Evolutionary conservation across 2,329 filamentous ascomycete species (phyloP).

Genomic region (Monosporascus sp.): DNA sequence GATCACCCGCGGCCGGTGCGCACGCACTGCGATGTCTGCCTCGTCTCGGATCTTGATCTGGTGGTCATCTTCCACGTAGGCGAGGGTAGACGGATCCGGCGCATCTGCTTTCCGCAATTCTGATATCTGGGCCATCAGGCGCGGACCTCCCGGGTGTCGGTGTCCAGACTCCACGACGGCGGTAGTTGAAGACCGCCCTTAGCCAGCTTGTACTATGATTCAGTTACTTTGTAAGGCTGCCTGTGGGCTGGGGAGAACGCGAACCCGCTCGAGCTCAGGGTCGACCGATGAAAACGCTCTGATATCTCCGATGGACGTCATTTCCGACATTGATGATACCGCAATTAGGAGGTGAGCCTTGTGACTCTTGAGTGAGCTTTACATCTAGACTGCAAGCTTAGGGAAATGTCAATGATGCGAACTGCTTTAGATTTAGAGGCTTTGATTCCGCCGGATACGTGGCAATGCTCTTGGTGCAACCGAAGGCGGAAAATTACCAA

Average conservation of each 20-base stretch:
- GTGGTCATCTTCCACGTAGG: background rate
- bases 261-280: conserved; percentile 1
- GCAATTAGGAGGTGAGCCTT: too few species aligned
- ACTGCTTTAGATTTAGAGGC: too few species aligned
- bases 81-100: background rate
- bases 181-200: background rate
- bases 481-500: too few species aligned
- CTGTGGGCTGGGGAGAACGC: background rate
- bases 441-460: too few species aligned
- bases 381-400: too few species aligned
- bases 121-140: background rate
- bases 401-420: too few species aligned
- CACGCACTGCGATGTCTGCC: background rate
- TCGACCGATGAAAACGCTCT: conserved; percentile 1
- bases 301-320: conserved; percentile 4
- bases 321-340: background rate
- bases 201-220: background rate
- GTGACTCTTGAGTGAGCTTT: too few species aligned
- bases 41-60: background rate
- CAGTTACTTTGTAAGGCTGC: background rate
- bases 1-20: background rate
- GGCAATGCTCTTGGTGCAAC: too few species aligned
- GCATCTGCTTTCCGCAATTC: background rate
- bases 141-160: background rate
- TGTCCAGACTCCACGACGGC: background rate